Percentiles rank a stretch among this genome's conserved stretches.
Evolutionary conservation across 176 grass and related monocot genomes (phyloP).

Genomic region (Urochloa ruziziensis): DNA sequence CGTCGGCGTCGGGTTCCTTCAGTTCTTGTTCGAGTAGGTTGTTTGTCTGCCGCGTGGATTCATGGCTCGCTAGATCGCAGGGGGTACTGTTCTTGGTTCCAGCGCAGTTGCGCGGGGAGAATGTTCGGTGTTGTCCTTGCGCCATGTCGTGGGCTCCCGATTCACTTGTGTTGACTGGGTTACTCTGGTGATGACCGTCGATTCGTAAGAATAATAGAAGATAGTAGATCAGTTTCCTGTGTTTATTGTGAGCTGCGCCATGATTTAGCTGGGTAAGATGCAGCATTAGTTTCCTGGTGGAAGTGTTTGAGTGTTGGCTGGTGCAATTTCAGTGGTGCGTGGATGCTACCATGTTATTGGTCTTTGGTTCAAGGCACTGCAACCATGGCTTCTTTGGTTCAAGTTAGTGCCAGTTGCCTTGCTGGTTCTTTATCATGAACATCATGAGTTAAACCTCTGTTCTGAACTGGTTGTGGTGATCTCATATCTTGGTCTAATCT

Average conservation of each 20-base stretch:
- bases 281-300: too few species aligned
- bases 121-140: background rate
- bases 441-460: background rate
- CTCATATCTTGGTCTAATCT: background rate
- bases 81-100: background rate
- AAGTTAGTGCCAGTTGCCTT: background rate
- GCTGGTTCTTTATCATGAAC: background rate
- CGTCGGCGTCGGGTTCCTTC: background rate
- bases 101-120: too few species aligned
- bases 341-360: too few species aligned
- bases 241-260: background rate
- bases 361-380: too few species aligned
- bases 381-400: background rate
- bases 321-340: too few species aligned
- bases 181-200: too few species aligned
- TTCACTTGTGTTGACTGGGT: too few species aligned
- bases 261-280: background rate
- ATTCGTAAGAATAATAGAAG: too few species aligned
- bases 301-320: background rate
- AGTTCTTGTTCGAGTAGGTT: background rate
- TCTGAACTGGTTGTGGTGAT: background rate
- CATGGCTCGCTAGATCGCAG: background rate
- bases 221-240: background rate
- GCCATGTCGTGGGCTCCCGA: too few species aligned
- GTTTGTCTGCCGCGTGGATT: background rate